These are phyloP conservation scores for Albizia julibrissin DNA, from an alignment of 306 rosid genomes.

Conservation along the genomic window DNA sequence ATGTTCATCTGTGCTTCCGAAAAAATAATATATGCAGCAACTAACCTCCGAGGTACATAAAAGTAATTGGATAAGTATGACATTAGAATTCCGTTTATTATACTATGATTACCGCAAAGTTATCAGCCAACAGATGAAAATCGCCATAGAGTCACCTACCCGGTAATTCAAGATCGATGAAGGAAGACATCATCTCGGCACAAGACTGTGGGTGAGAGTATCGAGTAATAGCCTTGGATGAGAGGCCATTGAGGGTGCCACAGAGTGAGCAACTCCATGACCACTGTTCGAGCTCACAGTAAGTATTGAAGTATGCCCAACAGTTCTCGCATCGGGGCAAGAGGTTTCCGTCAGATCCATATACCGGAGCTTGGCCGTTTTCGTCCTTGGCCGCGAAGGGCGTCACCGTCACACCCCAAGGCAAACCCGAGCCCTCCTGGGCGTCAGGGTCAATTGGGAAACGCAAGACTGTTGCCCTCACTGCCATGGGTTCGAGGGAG, in stretches of 20 bases:
- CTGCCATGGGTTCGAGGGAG: slow-evolving; percentile 59
- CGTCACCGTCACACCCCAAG: slow-evolving; percentile 87
- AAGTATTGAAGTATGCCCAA: slow-evolving; percentile 88
- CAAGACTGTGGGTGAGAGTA: slow-evolving; percentile 79
- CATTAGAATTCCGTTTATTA: background rate
- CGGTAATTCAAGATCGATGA: slow-evolving; percentile 91
- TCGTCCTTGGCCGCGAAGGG: slow-evolving; percentile 80
- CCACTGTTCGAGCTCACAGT: slow-evolving; percentile 92
- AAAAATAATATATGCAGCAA: background rate
- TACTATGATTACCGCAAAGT: background rate
- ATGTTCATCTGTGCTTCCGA: background rate
- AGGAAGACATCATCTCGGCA: slow-evolving; percentile 87
- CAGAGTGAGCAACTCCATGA: slow-evolving; percentile 89
- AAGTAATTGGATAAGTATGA: background rate
- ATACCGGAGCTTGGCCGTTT: slow-evolving; percentile 58
- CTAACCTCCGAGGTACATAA: background rate
- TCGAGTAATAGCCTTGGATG: slow-evolving; percentile 69
- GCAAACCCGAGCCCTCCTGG: slow-evolving; percentile 83
- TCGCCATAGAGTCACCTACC: slow-evolving; percentile 34
- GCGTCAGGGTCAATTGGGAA: slow-evolving; percentile 85
- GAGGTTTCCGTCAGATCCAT: slow-evolving; percentile 69
- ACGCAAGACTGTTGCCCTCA: slow-evolving; percentile 77
- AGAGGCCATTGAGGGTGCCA: slow-evolving; percentile 85
- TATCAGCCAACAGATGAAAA: slow-evolving; percentile 18
- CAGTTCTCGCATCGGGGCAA: slow-evolving; percentile 92